Conservation (phyloP, 257 asterid genomes). For the Solanum peruvianum region DNA sequence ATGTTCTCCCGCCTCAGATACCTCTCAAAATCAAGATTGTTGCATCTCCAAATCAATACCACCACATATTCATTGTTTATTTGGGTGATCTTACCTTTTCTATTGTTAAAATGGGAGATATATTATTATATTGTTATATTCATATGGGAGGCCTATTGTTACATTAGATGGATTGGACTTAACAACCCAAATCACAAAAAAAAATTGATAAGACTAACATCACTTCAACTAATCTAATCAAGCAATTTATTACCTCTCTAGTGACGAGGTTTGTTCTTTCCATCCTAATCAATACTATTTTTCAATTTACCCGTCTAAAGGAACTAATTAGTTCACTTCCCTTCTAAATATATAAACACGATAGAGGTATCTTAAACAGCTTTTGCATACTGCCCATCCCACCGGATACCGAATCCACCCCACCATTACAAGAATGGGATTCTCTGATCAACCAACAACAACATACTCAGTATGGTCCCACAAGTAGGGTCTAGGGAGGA, state of each 20-base stretch:
- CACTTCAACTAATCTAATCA: not conserved
- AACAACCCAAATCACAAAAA: not conserved
- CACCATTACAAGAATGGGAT: not conserved
- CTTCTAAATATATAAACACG: not conserved
- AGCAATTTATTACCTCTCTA: not conserved
- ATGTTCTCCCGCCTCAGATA: not conserved
- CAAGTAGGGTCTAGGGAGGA: not conserved
- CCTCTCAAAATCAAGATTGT: not conserved
- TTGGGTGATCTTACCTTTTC: not conserved
- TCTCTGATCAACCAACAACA: not conserved
- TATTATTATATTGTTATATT: not conserved
- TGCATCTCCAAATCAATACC: not conserved
- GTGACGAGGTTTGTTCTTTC: not conserved
- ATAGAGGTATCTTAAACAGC: not conserved
- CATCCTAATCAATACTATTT: not conserved
- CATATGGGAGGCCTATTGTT: not conserved
- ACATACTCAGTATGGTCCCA: not conserved
- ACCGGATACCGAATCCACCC: not conserved
- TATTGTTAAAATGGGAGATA: not conserved
- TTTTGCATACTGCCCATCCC: not conserved
- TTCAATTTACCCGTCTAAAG: not conserved
- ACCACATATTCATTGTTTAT: not conserved
- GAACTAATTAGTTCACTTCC: not conserved
- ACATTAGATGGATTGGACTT: not conserved
- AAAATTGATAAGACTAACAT: not conserved